A percentile compares a stretch with the other conserved stretches of the same genome.
Evolutionary conservation across 78 protist species (phyloP).

Genomic region (Guillardia theta): DNA sequence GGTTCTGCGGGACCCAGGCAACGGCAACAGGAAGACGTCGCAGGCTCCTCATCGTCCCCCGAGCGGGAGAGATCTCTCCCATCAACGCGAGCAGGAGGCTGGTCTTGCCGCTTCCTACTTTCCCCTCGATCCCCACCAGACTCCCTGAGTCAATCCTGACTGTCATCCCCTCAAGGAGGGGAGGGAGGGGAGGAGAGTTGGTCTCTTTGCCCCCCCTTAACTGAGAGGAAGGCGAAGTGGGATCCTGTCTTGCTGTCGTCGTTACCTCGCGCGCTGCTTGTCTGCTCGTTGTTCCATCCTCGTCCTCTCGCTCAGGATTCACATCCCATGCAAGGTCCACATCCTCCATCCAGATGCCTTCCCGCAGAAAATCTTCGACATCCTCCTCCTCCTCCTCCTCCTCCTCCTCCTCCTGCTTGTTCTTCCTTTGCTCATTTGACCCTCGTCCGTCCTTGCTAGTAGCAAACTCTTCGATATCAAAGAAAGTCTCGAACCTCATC

Average conservation of each 20-base stretch:
- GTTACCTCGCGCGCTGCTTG: background rate
- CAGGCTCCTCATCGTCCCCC: background rate
- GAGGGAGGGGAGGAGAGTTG: no score
- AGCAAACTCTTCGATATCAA: background rate
- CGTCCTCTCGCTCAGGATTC: background rate
- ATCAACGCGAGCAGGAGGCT: slow-evolving; percentile 53
- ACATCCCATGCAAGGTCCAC: background rate
- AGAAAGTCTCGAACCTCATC: background rate
- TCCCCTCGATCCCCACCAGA: slow-evolving; percentile 44
- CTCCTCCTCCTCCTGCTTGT: background rate
- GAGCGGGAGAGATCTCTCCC: slow-evolving; percentile 10
- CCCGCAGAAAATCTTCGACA: no score
- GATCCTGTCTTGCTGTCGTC: no score
- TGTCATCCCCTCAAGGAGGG: background rate
- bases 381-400: no score
- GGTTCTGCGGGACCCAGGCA: background rate
- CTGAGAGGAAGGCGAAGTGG: no score
- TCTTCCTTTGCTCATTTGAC: background rate
- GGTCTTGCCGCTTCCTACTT: slow-evolving; percentile 45
- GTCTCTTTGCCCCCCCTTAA: no score
- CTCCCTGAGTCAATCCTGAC: background rate
- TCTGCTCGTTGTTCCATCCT: background rate
- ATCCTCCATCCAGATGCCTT: background rate
- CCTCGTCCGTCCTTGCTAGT: no score
- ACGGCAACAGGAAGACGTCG: background rate